These are phyloP conservation scores for Saccharum spontaneum DNA, from an alignment of 176 grass and related monocot species.

Conservation along the genomic window DNA sequence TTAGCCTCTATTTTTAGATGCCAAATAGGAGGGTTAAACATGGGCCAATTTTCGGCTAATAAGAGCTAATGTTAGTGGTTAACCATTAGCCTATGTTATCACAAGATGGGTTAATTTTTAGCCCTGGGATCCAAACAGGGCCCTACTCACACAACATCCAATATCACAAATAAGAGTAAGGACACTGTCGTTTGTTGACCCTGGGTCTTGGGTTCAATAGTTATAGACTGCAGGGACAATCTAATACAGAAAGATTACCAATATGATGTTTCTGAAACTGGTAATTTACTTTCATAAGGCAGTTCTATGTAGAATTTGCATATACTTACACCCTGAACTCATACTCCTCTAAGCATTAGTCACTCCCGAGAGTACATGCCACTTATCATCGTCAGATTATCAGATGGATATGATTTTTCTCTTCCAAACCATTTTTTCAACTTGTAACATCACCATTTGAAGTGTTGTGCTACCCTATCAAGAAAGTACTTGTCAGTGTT, in stretches of 20 bases:
- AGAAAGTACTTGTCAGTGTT: not conserved
- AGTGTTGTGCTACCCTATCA: not conserved
- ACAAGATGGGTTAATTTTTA: not conserved
- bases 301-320: not conserved
- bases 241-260: not conserved
- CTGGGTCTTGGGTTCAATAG: not conserved
- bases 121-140: not conserved
- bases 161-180: constrained; percentile 11
- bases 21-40: not conserved
- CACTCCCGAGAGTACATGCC: not conserved
- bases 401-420: not conserved
- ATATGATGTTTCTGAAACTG: not conserved
- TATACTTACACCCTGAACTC: not conserved
- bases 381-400: not conserved
- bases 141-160: not conserved
- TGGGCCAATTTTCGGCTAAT: not conserved
- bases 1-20: too few relatives aligned
- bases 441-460: constrained; percentile 18
- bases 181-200: not conserved
- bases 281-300: constrained; percentile 8
- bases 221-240: not conserved
- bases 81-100: not conserved
- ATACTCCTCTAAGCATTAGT: not conserved
- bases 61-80: not conserved
- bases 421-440: not conserved